Evolutionary conservation across 2,329 filamentous ascomycete species (phyloP), one percentile per base, ranked within the genome.

Genomic region (Aspergillus felis): DNA sequence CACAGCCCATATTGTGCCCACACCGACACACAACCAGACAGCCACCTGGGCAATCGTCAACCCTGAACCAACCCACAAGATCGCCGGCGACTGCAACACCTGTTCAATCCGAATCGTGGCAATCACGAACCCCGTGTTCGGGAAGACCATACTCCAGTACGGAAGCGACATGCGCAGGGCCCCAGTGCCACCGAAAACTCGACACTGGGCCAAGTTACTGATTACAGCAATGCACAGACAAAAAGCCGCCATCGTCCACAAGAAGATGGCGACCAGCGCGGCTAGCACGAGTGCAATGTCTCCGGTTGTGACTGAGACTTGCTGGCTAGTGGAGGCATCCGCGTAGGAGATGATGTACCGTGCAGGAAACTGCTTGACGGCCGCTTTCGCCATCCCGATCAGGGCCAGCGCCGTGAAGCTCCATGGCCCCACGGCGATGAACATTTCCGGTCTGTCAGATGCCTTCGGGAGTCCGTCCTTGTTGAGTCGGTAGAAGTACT

Each of bases 181-280:
- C 10, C 51, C 49, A n/a, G 29, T 2, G n/a, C 57, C 51, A 22
- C 55, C 42, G 12, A 55, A 50, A 1, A 42, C 28, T 10, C 50
- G 55, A 20, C 29, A 35, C 10, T 47, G 32, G 20, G 55, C 46
- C 8, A 78, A n/a, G 9, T 78, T 69, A 2, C 71, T 69, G 0
- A 79, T 60, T 1, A 69, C 71, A 0, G 72, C 72, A 53, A 81
- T 74, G 62, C 74, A 76, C 66, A 81, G 81, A 67, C 81, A 81
- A 77, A 80, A 82, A 51, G 81, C 76, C 3, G 77, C 74, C 42
- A 82, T 76, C 0, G 78, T 71, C 72, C 79, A 78, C 27, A 82
- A 69, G 64, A 81, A 81, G 10, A 79, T 71, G 5, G 76, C 76
- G 2, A 71, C 64, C 12, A 74, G 61, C 1, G 77, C 72, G 9